These are phyloP conservation scores for Adansonia gregorii DNA, from an alignment of 441 rosid genomes.

Conservation along the genomic window DNA sequence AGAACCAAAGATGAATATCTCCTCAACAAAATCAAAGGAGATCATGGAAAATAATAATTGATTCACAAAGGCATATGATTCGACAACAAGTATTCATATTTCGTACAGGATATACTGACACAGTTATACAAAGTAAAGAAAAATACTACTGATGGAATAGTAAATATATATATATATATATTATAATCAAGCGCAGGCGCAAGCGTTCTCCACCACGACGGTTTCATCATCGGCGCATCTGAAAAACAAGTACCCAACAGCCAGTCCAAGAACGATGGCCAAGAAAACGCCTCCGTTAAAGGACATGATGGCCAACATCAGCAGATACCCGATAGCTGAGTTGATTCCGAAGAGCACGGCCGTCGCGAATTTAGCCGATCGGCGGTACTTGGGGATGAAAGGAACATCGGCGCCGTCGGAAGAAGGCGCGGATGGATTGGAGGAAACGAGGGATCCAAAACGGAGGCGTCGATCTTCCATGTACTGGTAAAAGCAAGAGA, in stretches of 20 bases:
- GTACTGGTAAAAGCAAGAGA: conserved; percentile 60
- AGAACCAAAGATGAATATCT: too few relatives aligned
- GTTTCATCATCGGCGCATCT: conserved; percentile 48
- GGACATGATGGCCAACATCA: conserved; percentile 69
- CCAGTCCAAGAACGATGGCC: conserved; percentile 53
- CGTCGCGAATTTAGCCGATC: conserved; percentile 44
- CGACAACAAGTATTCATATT: too few relatives aligned
- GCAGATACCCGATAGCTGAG: conserved; percentile 62
- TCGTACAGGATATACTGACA: not conserved
- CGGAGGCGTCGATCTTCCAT: conserved; percentile 61
- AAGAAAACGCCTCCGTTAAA: conserved; percentile 67
- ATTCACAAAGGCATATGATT: not conserved
- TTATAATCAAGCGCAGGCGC: conserved; percentile 30
- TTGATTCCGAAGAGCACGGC: conserved; percentile 57
- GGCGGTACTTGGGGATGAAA: conserved; percentile 41
- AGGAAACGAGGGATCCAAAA: conserved; percentile 44
- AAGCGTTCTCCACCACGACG: conserved; percentile 40
- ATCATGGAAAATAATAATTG: too few relatives aligned
- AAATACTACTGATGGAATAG: not conserved
- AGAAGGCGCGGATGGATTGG: conserved; percentile 31
- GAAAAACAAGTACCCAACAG: conserved; percentile 53
- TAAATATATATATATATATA: too few relatives aligned
- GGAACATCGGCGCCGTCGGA: conserved; percentile 36
- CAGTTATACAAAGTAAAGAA: not conserved
- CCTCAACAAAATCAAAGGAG: too few relatives aligned